Conservation (phyloP, 2,329 filamentous ascomycete genomes). For the Trichoderma koningiopsis region DNA sequence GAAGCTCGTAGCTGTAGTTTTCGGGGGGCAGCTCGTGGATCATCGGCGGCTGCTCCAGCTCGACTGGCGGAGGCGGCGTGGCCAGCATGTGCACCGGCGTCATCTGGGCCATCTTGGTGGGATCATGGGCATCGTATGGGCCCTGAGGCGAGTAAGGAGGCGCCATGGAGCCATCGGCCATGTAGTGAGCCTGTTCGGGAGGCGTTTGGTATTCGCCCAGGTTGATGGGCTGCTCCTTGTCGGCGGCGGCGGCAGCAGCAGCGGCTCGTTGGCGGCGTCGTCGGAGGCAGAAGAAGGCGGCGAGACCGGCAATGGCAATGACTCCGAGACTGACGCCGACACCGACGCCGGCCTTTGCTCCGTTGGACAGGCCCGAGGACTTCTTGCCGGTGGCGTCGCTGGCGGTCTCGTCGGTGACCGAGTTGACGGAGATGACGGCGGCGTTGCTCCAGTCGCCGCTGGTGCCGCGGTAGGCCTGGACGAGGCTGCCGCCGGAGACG, state of each 20-base stretch:
- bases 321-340: conserved; percentile 8
- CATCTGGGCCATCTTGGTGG: neutral
- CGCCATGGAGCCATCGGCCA: conserved; percentile 12
- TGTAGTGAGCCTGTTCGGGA: conserved; percentile 15
- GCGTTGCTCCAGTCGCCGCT: neutral
- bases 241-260: neutral
- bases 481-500: neutral
- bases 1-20: conserved; percentile 14
- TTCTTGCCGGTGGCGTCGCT: neutral
- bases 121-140: conserved; percentile 1
- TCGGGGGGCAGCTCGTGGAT: conserved; percentile 14
- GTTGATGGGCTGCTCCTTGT: conserved; percentile 20
- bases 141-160: conserved; percentile 12
- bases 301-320: neutral
- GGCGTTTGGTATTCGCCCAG: conserved; percentile 7
- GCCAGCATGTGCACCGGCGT: neutral
- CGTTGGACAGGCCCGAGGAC: neutral
- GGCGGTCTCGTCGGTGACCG: neutral
- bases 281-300: conserved; percentile 10
- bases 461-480: conserved; percentile 8
- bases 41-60: conserved; percentile 22
- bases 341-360: conserved; percentile 21
- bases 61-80: neutral
- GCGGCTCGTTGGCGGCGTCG: neutral
- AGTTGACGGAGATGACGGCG: neutral